These are phyloP conservation scores for Myxozyma sirexii DNA, from an alignment of 805 yeast genomes.

Conservation along the genomic window DNA sequence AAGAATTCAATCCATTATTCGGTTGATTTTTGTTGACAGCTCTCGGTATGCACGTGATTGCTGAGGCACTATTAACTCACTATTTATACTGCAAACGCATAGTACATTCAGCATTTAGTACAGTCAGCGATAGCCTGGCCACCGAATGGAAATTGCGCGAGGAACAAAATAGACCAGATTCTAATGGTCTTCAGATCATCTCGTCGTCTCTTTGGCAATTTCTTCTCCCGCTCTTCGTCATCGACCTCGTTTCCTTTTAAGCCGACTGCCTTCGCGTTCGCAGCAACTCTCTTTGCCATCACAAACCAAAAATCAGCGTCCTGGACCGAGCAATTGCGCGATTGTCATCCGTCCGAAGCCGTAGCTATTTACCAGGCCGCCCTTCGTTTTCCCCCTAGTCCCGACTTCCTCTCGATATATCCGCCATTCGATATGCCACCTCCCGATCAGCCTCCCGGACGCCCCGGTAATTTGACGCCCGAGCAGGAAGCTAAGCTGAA, in stretches of 20 bases:
- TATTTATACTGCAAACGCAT: neutral
- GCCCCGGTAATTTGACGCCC: conserved; percentile 44
- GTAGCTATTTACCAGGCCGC: conserved; percentile 10
- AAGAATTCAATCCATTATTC: no score
- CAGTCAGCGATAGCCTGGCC: neutral
- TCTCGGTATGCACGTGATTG: neutral
- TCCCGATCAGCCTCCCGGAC: conserved; percentile 39
- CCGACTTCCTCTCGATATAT: conserved; percentile 22
- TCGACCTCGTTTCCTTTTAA: neutral
- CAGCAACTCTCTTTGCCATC: conserved; percentile 8
- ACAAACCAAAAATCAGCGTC: conserved; percentile 6
- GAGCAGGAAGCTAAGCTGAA: conserved; percentile 46
- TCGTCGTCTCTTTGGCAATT: neutral
- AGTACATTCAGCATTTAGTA: neutral
- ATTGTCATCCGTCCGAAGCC: conserved; percentile 14
- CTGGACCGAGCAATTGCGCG: conserved; percentile 10
- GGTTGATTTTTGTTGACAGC: no score
- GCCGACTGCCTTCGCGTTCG: conserved; percentile 4
- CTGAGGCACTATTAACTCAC: neutral
- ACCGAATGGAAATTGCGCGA: neutral
- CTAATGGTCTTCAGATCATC: conserved; percentile 8
- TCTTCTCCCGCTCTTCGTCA: neutral
- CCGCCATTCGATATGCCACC: conserved; percentile 33
- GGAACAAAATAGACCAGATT: neutral
- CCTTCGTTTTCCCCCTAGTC: conserved; percentile 21